Evolutionary conservation across 192 early-diverging fungal genomes (phyloP), one percentile per base, ranked within the genome.

Genomic region (Podila verticillata): DNA sequence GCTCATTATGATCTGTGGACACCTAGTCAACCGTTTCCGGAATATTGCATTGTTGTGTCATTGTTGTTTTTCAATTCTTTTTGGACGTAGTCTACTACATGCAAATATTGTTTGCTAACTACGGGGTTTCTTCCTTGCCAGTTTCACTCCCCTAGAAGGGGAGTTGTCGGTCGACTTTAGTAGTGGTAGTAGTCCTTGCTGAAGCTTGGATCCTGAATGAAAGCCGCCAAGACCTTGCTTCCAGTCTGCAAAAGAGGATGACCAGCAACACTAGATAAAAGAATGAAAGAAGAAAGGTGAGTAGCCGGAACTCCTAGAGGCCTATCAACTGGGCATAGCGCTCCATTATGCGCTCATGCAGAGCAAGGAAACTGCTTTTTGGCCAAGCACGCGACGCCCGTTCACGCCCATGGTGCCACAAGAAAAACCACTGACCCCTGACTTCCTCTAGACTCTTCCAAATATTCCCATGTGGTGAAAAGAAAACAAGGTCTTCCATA

Each of bases 221-320:
- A 98, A 5, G 96, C 91, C 47, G 92, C 92, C 54, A 98, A 84
- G 2, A 96, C 93, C 70, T 97, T 96, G 68, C 95, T 97, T 63
- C 98, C 98, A 9, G 96, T 98, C 87, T 99, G 98, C 39, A 99
- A 86, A 65, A 99, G 84, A 79, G 98, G 98, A 73, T 99, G 98
- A 12, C 97, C 97, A 59, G 93, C 93, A 71, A 95, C 93, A 86
- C 92, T 90, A 84, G 0, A 7, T 47, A 66, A 47, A 32, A 63
- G 30, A 57, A 65, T 31, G 49, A 59, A n/a, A n/a, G 10, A n/a
- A 32, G 26, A 22, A 59, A 8, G 32, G 31, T 13, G 62, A 39
- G 30, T 34, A 22, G 4, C 20, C 19, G 10, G 61, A n/a, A 36
- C n/a, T 22, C 6, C 19, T 7, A 49, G 44, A 59, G 19, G 28